phyloP scores from a whole-genome alignment of 768 basidiomycete species.

The Termitomyces sp. region DNA sequence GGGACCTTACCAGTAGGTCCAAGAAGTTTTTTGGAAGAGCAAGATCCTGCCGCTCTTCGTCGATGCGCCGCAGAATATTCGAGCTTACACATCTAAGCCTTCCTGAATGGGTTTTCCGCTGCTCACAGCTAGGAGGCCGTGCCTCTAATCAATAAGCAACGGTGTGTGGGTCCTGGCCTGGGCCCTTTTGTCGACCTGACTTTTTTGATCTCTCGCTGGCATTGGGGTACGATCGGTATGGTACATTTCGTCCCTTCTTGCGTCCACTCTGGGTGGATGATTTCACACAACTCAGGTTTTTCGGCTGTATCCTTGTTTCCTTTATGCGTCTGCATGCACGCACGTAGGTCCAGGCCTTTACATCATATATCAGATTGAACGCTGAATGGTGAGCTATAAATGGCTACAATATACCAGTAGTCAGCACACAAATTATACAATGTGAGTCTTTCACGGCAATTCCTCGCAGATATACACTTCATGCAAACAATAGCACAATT shows the following conservation, averaged over 20 bases:
- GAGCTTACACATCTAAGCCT: slow-evolving; percentile 59
- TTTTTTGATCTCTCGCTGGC: slow-evolving; percentile 32
- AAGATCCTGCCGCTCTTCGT: slow-evolving; percentile 55
- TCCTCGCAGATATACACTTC: neutral
- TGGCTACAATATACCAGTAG: slow-evolving; percentile 18
- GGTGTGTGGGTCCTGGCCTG: slow-evolving; percentile 26
- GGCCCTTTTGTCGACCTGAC: slow-evolving; percentile 2
- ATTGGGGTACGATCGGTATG: slow-evolving; percentile 44
- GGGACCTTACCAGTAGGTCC: slow-evolving; percentile 39
- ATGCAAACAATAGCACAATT: neutral
- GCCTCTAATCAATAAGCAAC: slow-evolving; percentile 39
- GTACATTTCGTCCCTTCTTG: slow-evolving; percentile 16
- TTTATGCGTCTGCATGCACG: neutral
- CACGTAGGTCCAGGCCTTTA: neutral
- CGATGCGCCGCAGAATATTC: slow-evolving; percentile 37
- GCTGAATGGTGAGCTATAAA: neutral
- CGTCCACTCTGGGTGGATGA: neutral
- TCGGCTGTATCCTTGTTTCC: neutral
- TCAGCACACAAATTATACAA: slow-evolving; percentile 43
- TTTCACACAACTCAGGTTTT: slow-evolving; percentile 2
- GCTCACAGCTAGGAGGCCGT: slow-evolving; percentile 52
- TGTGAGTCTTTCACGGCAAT: slow-evolving; percentile 17
- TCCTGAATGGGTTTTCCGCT: slow-evolving; percentile 60
- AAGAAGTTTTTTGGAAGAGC: slow-evolving; percentile 51
- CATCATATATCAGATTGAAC: neutral